Conservation (phyloP, 2,329 filamentous ascomycete genomes). For the Fusarium poae region DNA sequence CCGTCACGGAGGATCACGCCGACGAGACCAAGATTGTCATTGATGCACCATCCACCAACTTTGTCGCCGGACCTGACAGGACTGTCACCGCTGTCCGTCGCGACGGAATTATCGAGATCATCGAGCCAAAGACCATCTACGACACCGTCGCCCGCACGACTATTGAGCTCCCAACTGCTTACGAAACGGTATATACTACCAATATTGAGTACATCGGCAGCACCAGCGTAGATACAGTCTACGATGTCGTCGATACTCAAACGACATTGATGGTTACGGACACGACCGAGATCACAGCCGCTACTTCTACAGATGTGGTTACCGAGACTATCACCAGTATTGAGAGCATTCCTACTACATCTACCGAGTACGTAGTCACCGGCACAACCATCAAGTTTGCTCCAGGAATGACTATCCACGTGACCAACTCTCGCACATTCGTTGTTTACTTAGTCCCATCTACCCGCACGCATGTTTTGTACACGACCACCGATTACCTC, state of each 20-base stretch:
- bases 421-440: conserved; percentile 16
- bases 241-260: not conserved
- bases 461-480: conserved; percentile 9
- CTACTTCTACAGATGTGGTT: conserved; percentile 10
- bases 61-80: conserved; percentile 2
- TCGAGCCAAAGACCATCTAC: conserved; percentile 12
- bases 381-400: conserved; percentile 9
- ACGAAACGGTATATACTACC: conserved; percentile 14
- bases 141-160: conserved; percentile 11
- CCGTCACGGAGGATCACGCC: not conserved
- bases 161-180: conserved; percentile 4
- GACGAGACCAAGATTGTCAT: conserved; percentile 12
- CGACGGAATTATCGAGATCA: conserved; percentile 1
- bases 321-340: conserved; percentile 11
- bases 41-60: conserved; percentile 5
- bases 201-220: conserved; percentile 15
- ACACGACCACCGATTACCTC: conserved; percentile 12
- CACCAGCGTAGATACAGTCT: conserved; percentile 12
- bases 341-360: conserved; percentile 13
- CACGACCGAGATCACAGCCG: conserved; percentile 12
- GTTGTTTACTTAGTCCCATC: conserved; percentile 13
- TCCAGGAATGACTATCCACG: conserved; percentile 6
- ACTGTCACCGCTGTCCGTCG: conserved; percentile 17
- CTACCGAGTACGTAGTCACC: conserved; percentile 12
- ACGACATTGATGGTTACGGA: conserved; percentile 8